Percentiles rank a stretch among this genome's conserved stretches.
phyloP scores from a whole-genome alignment of 345 rosid genomes.

The Populus euphratica region DNA sequence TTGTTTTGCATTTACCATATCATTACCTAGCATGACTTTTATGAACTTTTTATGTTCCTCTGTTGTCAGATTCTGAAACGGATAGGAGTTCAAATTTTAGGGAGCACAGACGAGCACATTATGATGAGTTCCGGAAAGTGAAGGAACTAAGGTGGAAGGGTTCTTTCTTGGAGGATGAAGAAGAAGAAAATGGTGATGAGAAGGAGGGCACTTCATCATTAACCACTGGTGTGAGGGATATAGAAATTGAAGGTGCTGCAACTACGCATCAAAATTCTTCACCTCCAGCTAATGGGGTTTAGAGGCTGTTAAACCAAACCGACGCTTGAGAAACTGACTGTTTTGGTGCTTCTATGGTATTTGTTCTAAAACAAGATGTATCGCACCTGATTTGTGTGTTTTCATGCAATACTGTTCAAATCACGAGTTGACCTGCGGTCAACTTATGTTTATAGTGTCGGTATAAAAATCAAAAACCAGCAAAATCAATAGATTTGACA shows the following conservation, averaged over 20 bases:
- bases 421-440: no score
- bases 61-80: conserved; percentile 37
- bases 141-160: conserved; percentile 69
- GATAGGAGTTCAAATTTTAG: conserved; percentile 50
- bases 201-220: conserved; percentile 36
- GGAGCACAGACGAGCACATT: conserved; percentile 82
- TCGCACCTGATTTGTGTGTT: neutral
- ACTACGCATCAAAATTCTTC: conserved; percentile 24
- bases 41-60: neutral
- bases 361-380: neutral
- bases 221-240: conserved; percentile 39
- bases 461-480: no score
- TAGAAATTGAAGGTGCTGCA: conserved; percentile 40
- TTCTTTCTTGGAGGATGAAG: conserved; percentile 59
- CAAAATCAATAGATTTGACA: no score
- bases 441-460: no score
- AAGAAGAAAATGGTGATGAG: conserved; percentile 17
- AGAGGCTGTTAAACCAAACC: neutral
- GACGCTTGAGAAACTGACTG: conserved; percentile 1
- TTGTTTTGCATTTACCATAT: neutral
- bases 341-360: conserved; percentile 3
- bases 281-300: conserved; percentile 31
- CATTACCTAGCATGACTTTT: neutral
- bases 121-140: conserved; percentile 78
- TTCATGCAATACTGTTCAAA: neutral